phyloP scores from a whole-genome alignment of 2,329 filamentous ascomycete species.

The Teratosphaeria viscida region DNA sequence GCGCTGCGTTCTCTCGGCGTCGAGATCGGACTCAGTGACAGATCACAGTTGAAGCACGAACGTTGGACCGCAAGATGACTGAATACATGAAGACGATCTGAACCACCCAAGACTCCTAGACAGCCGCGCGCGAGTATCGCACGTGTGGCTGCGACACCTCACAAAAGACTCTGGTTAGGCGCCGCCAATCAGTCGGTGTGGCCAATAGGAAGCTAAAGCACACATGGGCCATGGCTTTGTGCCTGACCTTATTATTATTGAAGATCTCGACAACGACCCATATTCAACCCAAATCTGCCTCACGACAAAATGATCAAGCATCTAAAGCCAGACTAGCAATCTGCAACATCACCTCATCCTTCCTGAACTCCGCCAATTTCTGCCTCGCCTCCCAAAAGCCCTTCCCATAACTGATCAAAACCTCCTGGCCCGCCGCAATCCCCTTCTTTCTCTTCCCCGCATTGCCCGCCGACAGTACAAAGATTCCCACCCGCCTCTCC shows the following conservation, averaged over 20 bases:
- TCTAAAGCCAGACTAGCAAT: conserved; percentile 17
- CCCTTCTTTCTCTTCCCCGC: conserved; percentile 37
- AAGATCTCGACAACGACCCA: not conserved
- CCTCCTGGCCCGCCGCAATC: conserved; percentile 39
- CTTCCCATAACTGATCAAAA: conserved; percentile 45
- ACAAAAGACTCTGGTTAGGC: not conserved
- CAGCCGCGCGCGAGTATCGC: not conserved
- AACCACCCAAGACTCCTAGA: not conserved
- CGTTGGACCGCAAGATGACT: not conserved
- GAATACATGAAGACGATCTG: not conserved
- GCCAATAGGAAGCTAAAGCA: not conserved
- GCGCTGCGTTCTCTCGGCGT: not conserved
- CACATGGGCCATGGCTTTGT: not conserved
- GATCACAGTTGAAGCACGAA: not conserved
- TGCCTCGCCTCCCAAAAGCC: conserved; percentile 21
- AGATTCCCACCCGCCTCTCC: conserved; percentile 41
- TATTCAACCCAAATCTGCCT: not conserved
- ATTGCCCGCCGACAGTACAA: conserved; percentile 40
- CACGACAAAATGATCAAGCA: conserved; percentile 1
- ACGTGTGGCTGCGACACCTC: not conserved
- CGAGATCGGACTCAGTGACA: not conserved
- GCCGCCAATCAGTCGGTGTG: not conserved
- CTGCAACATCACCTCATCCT: conserved; percentile 18
- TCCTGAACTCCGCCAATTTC: conserved; percentile 15
- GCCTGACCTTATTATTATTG: not conserved